These are phyloP conservation scores for Dactylellina haptotyla DNA, from an alignment of 2,329 filamentous ascomycete species.

Conservation along the genomic window DNA sequence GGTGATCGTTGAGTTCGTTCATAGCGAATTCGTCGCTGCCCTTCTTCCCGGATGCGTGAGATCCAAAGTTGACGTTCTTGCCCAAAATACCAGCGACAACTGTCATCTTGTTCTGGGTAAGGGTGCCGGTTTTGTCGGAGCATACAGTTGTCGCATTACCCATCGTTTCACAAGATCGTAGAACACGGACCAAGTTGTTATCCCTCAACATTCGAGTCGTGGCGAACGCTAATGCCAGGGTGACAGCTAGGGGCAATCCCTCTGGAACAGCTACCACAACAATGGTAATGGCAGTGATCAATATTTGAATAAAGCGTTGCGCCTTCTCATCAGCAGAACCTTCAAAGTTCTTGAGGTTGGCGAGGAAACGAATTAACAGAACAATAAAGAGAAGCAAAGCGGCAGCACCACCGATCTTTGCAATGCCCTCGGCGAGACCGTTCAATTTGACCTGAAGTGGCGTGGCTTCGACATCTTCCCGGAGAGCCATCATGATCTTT, in stretches of 20 bases:
- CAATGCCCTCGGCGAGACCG: slow-evolving; percentile 66
- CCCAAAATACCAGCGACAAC: slow-evolving; percentile 62
- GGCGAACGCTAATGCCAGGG: slow-evolving; percentile 74
- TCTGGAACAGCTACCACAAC: slow-evolving; percentile 63
- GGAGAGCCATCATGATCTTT: slow-evolving; percentile 69
- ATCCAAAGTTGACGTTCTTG: slow-evolving; percentile 57
- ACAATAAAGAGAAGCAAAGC: slow-evolving; percentile 61
- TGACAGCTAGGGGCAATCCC: slow-evolving; percentile 70
- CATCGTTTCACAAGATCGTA: slow-evolving; percentile 77
- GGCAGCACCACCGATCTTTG: slow-evolving; percentile 64
- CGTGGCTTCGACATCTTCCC: slow-evolving; percentile 67
- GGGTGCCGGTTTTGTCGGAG: slow-evolving; percentile 80
- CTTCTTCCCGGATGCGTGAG: slow-evolving; percentile 57
- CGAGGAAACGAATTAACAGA: slow-evolving; percentile 61
- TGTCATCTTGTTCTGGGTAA: slow-evolving; percentile 71
- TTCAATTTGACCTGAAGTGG: slow-evolving; percentile 69
- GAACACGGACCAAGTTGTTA: slow-evolving; percentile 75
- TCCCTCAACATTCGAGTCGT: slow-evolving; percentile 75
- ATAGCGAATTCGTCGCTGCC: slow-evolving; percentile 65
- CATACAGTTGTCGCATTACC: slow-evolving; percentile 79
- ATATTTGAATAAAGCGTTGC: slow-evolving; percentile 61
- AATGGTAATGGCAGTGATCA: slow-evolving; percentile 63
- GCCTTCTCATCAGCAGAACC: slow-evolving; percentile 58
- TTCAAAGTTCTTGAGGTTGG: slow-evolving; percentile 58
- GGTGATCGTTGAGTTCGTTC: slow-evolving; percentile 67